These are phyloP conservation scores for Thinopyrum obtusiflorum DNA, from an alignment of 202 grass and related monocot species.

Conservation along the genomic window DNA sequence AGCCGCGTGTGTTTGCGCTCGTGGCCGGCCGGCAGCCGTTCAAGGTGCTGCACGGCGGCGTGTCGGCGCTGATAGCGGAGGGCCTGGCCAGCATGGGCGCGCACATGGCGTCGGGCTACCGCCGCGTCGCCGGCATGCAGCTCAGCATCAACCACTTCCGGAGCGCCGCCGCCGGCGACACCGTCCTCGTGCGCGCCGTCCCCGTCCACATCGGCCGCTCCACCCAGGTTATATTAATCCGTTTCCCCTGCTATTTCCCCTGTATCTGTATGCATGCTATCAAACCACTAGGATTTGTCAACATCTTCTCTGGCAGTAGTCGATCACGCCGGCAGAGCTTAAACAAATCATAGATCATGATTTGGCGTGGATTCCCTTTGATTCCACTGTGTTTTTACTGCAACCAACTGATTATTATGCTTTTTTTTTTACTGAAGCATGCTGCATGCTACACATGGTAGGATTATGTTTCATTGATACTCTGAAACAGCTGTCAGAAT, in stretches of 20 bases:
- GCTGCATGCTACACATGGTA: neutral
- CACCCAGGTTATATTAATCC: constrained; percentile 51
- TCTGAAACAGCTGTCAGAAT: neutral
- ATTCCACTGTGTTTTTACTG: neutral
- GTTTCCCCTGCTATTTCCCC: too few relatives aligned
- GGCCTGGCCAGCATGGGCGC: constrained; percentile 87
- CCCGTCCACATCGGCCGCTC: constrained; percentile 62
- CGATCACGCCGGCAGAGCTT: neutral
- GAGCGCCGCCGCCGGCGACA: constrained; percentile 59
- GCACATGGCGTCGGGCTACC: constrained; percentile 75
- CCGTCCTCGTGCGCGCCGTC: constrained; percentile 55
- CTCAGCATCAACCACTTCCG: constrained; percentile 90
- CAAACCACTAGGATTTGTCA: too few relatives aligned
- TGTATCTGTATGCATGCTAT: too few relatives aligned
- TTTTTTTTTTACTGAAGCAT: neutral
- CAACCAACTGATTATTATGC: too few relatives aligned
- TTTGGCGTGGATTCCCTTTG: neutral
- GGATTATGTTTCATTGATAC: neutral
- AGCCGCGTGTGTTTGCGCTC: too few relatives aligned
- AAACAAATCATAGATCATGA: neutral
- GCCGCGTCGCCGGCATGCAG: constrained; percentile 69
- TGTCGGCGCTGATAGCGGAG: constrained; percentile 77
- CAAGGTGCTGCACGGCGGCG: constrained; percentile 90
- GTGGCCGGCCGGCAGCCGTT: constrained; percentile 57
- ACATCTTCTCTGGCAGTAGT: too few relatives aligned